A percentile compares a stretch with the other conserved stretches of the same genome.
These are phyloP conservation scores for Amorphotheca resinae DNA, from an alignment of 495 filamentous ascomycete genomes.

Conservation along the genomic window DNA sequence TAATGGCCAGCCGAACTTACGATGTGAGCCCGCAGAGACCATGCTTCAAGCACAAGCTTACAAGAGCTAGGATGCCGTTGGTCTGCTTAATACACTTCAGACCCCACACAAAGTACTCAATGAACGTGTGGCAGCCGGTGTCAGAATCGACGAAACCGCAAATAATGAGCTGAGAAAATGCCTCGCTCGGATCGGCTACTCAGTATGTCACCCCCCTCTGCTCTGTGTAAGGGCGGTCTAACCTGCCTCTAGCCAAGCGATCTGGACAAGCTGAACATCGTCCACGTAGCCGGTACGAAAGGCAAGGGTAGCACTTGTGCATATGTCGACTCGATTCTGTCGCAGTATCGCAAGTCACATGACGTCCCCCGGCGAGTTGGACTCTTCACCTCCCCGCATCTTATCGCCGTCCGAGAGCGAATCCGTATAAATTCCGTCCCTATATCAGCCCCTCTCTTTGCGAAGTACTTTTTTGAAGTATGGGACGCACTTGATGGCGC, in stretches of 20 bases:
- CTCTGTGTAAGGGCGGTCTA: neutral
- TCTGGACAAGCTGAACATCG: constrained; percentile 57
- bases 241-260: constrained; percentile 44
- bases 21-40: neutral
- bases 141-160: constrained; percentile 51
- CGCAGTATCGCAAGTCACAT: constrained; percentile 25
- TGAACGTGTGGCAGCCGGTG: constrained; percentile 55
- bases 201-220: constrained; percentile 9
- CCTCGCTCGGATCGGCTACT: constrained; percentile 63
- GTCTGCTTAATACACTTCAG: constrained; percentile 80
- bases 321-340: constrained; percentile 46
- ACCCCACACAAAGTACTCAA: constrained; percentile 73
- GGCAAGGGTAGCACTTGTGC: constrained; percentile 79
- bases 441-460: constrained; percentile 63
- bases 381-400: constrained; percentile 79
- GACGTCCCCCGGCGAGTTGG: constrained; percentile 47
- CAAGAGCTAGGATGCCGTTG: constrained; percentile 55
- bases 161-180: constrained; percentile 69
- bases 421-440: constrained; percentile 72
- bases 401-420: constrained; percentile 78
- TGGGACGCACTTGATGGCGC: constrained; percentile 65
- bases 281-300: constrained; percentile 88
- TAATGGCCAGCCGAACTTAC: constrained; percentile 1
- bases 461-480: constrained; percentile 77
- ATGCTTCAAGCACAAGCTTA: constrained; percentile 2